phyloP scores from a whole-genome alignment of 2,329 filamentous ascomycete genomes.

The Hortaea werneckii region DNA sequence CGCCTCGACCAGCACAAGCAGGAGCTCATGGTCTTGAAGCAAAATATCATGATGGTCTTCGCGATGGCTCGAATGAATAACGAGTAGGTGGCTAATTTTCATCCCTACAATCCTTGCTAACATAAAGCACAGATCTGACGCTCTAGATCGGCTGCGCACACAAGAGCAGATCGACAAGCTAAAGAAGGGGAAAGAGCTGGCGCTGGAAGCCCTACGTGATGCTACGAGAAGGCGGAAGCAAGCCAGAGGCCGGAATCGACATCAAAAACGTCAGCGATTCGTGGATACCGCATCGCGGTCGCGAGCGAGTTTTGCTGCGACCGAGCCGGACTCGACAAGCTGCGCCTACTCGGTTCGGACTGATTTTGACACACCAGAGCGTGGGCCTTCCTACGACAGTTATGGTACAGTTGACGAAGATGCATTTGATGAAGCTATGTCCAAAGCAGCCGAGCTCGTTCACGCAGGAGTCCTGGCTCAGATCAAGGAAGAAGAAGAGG shows the following conservation, averaged over 20 bases:
- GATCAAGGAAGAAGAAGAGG: background rate
- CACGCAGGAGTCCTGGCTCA: background rate
- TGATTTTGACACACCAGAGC: background rate
- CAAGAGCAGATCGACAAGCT: background rate
- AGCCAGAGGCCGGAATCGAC: background rate
- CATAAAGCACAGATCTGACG: background rate
- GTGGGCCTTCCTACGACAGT: background rate
- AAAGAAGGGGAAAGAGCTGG: background rate
- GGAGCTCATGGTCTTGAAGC: constrained; percentile 5
- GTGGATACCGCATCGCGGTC: background rate
- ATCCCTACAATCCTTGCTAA: background rate
- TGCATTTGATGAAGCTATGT: background rate
- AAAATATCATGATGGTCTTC: constrained; percentile 6
- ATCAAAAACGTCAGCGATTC: background rate
- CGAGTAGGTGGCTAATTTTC: background rate
- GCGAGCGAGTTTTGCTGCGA: background rate
- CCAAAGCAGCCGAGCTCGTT: background rate
- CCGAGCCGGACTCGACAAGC: background rate
- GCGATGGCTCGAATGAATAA: background rate
- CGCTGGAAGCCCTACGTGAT: background rate
- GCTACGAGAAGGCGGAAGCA: background rate
- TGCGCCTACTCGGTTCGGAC: background rate
- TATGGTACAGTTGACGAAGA: background rate
- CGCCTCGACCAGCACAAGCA: constrained; percentile 4
- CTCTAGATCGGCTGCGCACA: background rate